phyloP scores from a whole-genome alignment of 2,329 filamentous ascomycete genomes.

The Setomelanomma holmii region DNA sequence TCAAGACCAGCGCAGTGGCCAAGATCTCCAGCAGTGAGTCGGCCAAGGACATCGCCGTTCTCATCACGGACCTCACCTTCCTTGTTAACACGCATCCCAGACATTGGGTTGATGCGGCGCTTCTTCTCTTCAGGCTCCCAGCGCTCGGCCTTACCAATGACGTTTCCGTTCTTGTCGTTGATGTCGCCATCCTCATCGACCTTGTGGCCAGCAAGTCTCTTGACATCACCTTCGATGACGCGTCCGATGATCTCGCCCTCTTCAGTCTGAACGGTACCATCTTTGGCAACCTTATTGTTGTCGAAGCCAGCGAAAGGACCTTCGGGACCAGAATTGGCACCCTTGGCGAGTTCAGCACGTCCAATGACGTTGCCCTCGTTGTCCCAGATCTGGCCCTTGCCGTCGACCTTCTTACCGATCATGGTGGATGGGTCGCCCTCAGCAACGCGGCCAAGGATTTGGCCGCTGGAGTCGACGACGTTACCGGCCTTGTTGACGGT shows the following conservation, averaged over 20 bases:
- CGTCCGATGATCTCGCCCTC: slow-evolving; percentile 58
- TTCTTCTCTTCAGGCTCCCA: slow-evolving; percentile 63
- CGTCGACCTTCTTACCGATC: slow-evolving; percentile 68
- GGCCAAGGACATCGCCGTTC: slow-evolving; percentile 58
- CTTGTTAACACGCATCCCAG: slow-evolving; percentile 61
- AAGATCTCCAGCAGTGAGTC: slow-evolving; percentile 59
- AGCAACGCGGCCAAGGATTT: slow-evolving; percentile 63
- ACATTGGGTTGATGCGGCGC: slow-evolving; percentile 66
- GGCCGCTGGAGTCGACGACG: slow-evolving; percentile 66
- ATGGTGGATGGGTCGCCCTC: slow-evolving; percentile 65
- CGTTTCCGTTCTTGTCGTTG: slow-evolving; percentile 61
- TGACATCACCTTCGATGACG: slow-evolving; percentile 58
- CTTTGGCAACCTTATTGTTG: slow-evolving; percentile 62
- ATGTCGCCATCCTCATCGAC: slow-evolving; percentile 62
- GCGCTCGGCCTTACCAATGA: slow-evolving; percentile 60
- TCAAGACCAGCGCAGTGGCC: slow-evolving; percentile 61
- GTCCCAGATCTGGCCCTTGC: slow-evolving; percentile 69
- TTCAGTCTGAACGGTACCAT: slow-evolving; percentile 60
- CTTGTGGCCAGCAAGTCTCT: slow-evolving; percentile 59
- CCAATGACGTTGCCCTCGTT: slow-evolving; percentile 68
- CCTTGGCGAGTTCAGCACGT: slow-evolving; percentile 63
- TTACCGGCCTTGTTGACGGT: slow-evolving; percentile 70
- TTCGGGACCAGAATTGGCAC: slow-evolving; percentile 58
- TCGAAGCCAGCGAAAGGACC: slow-evolving; percentile 68
- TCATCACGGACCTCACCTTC: slow-evolving; percentile 61